phyloP scores from a whole-genome alignment of 1,284 basidiomycete species.

The Cutaneotrichosporon mucoides region DNA sequence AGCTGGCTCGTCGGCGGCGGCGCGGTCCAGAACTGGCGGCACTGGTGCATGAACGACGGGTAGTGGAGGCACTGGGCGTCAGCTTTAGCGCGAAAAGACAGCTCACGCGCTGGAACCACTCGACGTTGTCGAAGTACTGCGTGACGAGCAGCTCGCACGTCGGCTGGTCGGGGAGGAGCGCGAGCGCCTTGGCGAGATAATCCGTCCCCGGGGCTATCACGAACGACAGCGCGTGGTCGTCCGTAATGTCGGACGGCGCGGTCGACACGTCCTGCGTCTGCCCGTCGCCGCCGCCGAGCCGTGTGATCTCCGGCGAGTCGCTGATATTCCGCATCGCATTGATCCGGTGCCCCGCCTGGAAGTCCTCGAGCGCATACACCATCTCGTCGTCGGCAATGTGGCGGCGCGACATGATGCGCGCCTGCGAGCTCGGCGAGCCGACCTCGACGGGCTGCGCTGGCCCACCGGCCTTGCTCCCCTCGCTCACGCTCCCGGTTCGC shows the following conservation, averaged over 20 bases:
- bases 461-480: no score
- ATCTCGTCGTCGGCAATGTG: slow-evolving; percentile 22
- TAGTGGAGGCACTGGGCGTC: slow-evolving; percentile 17
- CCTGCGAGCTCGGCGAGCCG: background rate
- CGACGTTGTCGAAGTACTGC: slow-evolving; percentile 21
- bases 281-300: background rate
- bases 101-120: slow-evolving; percentile 22
- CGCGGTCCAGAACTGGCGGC: slow-evolving; percentile 12
- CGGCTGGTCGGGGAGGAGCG: slow-evolving; percentile 12
- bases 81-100: background rate
- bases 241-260: background rate
- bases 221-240: slow-evolving; percentile 17
- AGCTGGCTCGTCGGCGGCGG: background rate
- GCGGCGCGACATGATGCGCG: slow-evolving; percentile 9
- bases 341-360: slow-evolving; percentile 19
- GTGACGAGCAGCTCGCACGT: slow-evolving; percentile 15
- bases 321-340: slow-evolving; percentile 20
- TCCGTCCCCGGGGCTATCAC: slow-evolving; percentile 12
- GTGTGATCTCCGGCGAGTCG: slow-evolving; percentile 4
- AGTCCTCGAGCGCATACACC: slow-evolving; percentile 22
- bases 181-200: slow-evolving; percentile 17
- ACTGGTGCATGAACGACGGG: slow-evolving; percentile 18
- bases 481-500: no score
- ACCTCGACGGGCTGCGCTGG: no score
- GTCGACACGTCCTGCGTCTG: background rate